phyloP scores from a whole-genome alignment of 371 early-diverging fungal genomes.

The Zancudomyces culisetae region DNA sequence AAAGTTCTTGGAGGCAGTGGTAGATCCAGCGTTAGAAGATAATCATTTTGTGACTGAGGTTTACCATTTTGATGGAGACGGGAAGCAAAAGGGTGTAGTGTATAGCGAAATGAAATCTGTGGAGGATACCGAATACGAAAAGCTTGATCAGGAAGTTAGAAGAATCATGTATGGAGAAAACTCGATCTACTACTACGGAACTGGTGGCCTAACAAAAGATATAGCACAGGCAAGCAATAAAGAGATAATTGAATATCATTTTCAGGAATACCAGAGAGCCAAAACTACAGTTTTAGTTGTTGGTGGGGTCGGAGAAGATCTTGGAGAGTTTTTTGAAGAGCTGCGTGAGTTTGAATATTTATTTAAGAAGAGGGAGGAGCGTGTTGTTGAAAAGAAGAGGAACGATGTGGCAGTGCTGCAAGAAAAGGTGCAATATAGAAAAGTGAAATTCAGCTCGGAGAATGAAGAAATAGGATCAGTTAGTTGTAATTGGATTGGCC shows the following conservation, averaged over 20 bases:
- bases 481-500: slow-evolving; percentile 44
- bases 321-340: slow-evolving; percentile 1
- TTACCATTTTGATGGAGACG: slow-evolving; percentile 42
- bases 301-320: slow-evolving; percentile 19
- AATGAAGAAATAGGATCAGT: slow-evolving; percentile 39
- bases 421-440: not conserved
- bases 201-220: slow-evolving; percentile 51
- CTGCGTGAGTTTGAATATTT: not conserved
- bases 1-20: slow-evolving; percentile 52
- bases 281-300: slow-evolving; percentile 38
- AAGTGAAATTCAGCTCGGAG: slow-evolving; percentile 23
- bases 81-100: slow-evolving; percentile 54
- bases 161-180: slow-evolving; percentile 25
- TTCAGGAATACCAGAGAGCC: slow-evolving; percentile 36
- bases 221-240: slow-evolving; percentile 42
- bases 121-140: slow-evolving; percentile 43
- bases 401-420: not conserved
- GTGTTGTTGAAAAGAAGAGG: slow-evolving; percentile 2
- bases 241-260: slow-evolving; percentile 49
- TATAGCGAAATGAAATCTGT: slow-evolving; percentile 59
- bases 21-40: slow-evolving; percentile 42
- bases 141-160: slow-evolving; percentile 27
- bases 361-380: not conserved
- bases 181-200: slow-evolving; percentile 41
- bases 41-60: slow-evolving; percentile 49